Conservation (phyloP, 306 rosid species). For the Prunus dulcis region DNA sequence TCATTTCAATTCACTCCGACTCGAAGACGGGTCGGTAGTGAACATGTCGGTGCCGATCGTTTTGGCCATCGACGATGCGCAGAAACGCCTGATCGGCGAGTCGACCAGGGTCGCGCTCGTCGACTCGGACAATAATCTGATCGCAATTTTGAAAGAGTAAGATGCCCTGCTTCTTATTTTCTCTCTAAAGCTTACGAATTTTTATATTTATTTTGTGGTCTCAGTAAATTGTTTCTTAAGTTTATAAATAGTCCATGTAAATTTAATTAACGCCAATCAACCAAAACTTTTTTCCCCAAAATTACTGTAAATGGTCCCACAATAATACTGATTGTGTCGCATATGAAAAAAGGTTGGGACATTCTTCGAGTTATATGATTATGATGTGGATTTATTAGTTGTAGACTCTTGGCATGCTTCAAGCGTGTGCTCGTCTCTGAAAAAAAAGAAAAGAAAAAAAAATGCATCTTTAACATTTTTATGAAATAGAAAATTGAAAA, state of each 20-base stretch:
- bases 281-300: background rate
- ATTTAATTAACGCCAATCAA: background rate
- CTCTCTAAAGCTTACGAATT: background rate
- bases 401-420: background rate
- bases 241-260: background rate
- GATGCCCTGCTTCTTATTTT: constrained; percentile 2
- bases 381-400: background rate
- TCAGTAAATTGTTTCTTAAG: background rate
- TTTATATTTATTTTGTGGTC: background rate
- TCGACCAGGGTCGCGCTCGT: constrained; percentile 73
- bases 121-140: constrained; percentile 53
- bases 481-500: background rate
- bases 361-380: background rate
- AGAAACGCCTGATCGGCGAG: constrained; percentile 65
- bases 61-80: constrained; percentile 80
- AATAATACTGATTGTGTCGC: background rate
- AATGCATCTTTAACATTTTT: background rate
- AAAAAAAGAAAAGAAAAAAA: background rate
- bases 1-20: constrained; percentile 93
- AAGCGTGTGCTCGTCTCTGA: background rate
- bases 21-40: constrained; percentile 67
- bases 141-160: constrained; percentile 87
- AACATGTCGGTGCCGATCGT: constrained; percentile 97
- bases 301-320: background rate
- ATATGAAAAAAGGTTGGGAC: background rate